Conservation (phyloP, 2,329 filamentous ascomycete genomes). For the Xylaria sp. region DNA sequence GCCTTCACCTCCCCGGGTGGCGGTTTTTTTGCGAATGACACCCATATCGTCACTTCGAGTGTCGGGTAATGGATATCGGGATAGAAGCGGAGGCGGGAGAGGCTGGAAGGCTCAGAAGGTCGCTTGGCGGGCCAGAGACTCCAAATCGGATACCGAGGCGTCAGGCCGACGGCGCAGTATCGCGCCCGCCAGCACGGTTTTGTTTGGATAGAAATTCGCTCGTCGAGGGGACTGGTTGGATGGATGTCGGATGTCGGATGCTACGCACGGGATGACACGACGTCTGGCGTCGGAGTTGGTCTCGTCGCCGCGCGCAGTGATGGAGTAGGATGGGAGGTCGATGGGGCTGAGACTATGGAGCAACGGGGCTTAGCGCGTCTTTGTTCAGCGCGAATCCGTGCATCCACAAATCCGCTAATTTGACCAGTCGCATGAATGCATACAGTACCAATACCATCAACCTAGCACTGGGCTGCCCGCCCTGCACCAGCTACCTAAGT, state of each 20-base stretch:
- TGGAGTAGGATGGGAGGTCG: neutral
- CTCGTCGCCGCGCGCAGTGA: neutral
- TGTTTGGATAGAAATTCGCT: neutral
- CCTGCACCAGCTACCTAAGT: too few species aligned
- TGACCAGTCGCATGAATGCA: neutral
- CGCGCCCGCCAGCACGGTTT: neutral
- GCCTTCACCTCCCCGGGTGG: conserved; percentile 81
- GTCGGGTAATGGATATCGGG: neutral
- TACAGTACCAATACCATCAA: neutral
- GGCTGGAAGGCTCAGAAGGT: neutral
- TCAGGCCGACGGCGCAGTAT: too few species aligned
- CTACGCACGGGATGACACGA: neutral
- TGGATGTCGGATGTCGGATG: conserved; percentile 1
- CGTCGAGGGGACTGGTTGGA: neutral
- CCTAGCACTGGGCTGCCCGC: neutral
- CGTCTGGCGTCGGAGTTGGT: neutral
- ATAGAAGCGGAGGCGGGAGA: neutral
- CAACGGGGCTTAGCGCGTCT: neutral
- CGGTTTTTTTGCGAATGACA: conserved; percentile 95
- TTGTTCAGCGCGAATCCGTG: neutral
- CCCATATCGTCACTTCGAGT: conserved; percentile 66
- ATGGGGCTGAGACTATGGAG: too few species aligned
- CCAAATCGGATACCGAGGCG: too few species aligned
- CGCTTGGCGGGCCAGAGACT: neutral
- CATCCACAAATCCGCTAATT: too few species aligned